Percentiles rank a stretch among this genome's conserved stretches.
Evolutionary conservation across 768 basidiomycete genomes (phyloP).

Genomic region (Podaxis pistillaris): DNA sequence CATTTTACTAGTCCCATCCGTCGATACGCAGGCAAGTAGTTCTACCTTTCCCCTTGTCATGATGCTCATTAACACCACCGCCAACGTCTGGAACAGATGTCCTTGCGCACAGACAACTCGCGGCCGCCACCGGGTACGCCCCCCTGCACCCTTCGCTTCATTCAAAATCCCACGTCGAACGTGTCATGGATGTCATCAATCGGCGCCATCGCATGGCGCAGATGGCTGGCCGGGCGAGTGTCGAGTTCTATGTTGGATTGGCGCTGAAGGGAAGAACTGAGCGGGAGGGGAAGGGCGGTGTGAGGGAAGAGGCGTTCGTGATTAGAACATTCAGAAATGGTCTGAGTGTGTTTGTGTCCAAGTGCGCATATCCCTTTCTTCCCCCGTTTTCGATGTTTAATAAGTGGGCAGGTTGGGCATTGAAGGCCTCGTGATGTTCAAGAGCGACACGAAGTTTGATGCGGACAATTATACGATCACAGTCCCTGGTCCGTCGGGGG

Average conservation of each 20-base stretch:
- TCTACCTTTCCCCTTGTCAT: not conserved
- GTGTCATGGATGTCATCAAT: slow-evolving; percentile 83
- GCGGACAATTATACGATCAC: slow-evolving; percentile 86
- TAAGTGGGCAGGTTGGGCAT: slow-evolving; percentile 69
- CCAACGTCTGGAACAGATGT: slow-evolving; percentile 57
- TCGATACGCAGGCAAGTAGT: slow-evolving; percentile 78
- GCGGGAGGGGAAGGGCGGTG: slow-evolving; percentile 36
- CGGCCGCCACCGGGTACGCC: slow-evolving; percentile 83
- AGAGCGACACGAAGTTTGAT: slow-evolving; percentile 85
- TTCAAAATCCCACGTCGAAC: slow-evolving; percentile 86
- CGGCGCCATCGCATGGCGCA: slow-evolving; percentile 94
- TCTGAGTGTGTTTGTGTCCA: slow-evolving; percentile 91
- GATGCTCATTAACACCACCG: not conserved
- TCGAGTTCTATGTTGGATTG: slow-evolving; percentile 96
- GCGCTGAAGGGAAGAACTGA: slow-evolving; percentile 74
- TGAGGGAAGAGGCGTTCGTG: slow-evolving; percentile 85
- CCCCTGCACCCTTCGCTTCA: slow-evolving; percentile 87
- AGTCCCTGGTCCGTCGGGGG: slow-evolving; percentile 47
- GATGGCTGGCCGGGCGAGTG: slow-evolving; percentile 94
- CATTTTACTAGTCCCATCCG: slow-evolving; percentile 98
- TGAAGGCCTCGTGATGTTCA: slow-evolving; percentile 94
- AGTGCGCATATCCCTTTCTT: slow-evolving; percentile 50
- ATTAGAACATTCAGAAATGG: slow-evolving; percentile 95
- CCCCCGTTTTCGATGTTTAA: not conserved
- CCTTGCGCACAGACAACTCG: slow-evolving; percentile 88